These are phyloP conservation scores for Aphanomyces astaci DNA, from an alignment of 352 stramenopile species.

Conservation along the genomic window DNA sequence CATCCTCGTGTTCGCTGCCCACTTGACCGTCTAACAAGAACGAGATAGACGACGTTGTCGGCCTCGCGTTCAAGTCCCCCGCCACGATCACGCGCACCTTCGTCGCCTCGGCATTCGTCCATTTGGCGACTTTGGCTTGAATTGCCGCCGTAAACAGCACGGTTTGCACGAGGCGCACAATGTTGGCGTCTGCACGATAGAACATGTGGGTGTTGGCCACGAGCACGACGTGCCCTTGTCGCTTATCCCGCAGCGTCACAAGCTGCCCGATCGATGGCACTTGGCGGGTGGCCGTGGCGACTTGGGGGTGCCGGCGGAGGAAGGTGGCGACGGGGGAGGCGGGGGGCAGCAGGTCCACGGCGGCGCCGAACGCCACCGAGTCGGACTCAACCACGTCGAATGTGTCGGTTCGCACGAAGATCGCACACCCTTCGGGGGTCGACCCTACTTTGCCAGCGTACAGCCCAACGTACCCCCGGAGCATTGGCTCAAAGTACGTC, in stretches of 20 bases:
- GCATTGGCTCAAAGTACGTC: slow-evolving; percentile 50
- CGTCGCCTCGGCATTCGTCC: slow-evolving; percentile 1
- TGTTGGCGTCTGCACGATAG: slow-evolving; percentile 59
- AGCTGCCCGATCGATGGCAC: slow-evolving; percentile 65
- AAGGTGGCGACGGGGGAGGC: slow-evolving; percentile 34
- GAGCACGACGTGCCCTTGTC: slow-evolving; percentile 28
- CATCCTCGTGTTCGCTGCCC: slow-evolving; percentile 43
- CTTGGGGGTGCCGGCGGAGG: slow-evolving; percentile 47
- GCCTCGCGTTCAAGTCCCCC: slow-evolving; percentile 61
- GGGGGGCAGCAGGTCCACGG: slow-evolving; percentile 20
- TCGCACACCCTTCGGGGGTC: slow-evolving; percentile 59
- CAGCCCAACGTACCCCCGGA: slow-evolving; percentile 44
- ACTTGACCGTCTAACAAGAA: slow-evolving; percentile 48
- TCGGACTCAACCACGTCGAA: slow-evolving; percentile 48
- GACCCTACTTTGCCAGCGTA: slow-evolving; percentile 63
- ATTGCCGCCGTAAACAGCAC: slow-evolving; percentile 24
- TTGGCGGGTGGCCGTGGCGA: slow-evolving; percentile 37
- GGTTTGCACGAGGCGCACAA: slow-evolving; percentile 57
- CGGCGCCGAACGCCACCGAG: slow-evolving; percentile 34
- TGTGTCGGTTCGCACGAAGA: slow-evolving; percentile 33
- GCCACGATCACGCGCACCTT: slow-evolving; percentile 45
- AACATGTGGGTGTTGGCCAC: slow-evolving; percentile 71
- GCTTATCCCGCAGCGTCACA: slow-evolving; percentile 33
- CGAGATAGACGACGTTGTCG: slow-evolving; percentile 34
- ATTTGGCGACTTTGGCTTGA: neutral